phyloP scores from a whole-genome alignment of 148 eudicot species.

The Tetragonia tetragonoides region DNA sequence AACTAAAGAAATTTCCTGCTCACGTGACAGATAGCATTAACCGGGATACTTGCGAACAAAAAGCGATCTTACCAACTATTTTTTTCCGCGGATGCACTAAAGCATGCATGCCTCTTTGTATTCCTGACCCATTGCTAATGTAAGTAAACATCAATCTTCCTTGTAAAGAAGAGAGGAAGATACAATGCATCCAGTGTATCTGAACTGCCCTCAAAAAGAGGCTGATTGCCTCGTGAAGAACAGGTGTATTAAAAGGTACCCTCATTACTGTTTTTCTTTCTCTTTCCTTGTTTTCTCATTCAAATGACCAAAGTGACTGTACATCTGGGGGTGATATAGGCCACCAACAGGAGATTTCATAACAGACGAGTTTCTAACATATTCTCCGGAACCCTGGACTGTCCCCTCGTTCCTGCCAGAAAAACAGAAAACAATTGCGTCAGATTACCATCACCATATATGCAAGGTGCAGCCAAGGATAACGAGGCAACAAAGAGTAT shows the following conservation, averaged over 20 bases:
- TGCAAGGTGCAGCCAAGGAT: neutral
- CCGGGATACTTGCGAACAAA: conserved; percentile 2
- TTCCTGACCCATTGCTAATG: conserved; percentile 46
- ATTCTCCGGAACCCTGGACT: conserved; percentile 49
- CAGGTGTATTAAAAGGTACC: conserved; percentile 52
- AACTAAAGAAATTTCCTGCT: conserved; percentile 24
- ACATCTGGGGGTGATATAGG: conserved; percentile 76
- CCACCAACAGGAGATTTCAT: conserved; percentile 72
- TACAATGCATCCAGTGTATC: conserved; percentile 52
- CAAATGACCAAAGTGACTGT: conserved; percentile 93
- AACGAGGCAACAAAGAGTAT: neutral
- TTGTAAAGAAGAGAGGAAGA: conserved; percentile 53
- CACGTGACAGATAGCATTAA: conserved; percentile 8
- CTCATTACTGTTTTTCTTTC: conserved; percentile 35
- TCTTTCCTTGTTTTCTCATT: conserved; percentile 40
- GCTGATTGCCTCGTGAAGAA: conserved; percentile 49
- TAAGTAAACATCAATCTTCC: conserved; percentile 54
- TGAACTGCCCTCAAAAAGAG: conserved; percentile 58
- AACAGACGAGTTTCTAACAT: conserved; percentile 47
- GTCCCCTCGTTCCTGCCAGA: conserved; percentile 68
- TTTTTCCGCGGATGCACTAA: conserved; percentile 39
- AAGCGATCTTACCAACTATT: conserved; percentile 12
- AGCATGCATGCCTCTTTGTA: conserved; percentile 50
- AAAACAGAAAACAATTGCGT: neutral
- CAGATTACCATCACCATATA: neutral